Percentiles rank a stretch among this genome's conserved stretches.
phyloP scores from a whole-genome alignment of 179 eudicot genomes.

The Nepenthes alata region DNA sequence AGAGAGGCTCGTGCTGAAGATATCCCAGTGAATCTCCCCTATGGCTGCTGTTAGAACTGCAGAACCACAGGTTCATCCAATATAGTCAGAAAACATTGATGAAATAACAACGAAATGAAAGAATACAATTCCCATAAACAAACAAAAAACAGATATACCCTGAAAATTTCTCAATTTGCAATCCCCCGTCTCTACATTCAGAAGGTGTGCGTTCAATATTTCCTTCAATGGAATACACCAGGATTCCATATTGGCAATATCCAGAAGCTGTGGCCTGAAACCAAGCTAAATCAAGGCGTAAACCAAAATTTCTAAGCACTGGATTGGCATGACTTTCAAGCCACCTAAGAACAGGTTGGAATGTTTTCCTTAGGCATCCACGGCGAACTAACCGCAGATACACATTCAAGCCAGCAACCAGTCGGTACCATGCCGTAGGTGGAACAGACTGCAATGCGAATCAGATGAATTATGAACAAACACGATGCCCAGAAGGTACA shows the following conservation, averaged over 20 bases:
- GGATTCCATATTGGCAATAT: constrained; percentile 78
- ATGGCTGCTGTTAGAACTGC: constrained; percentile 16
- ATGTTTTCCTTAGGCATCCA: constrained; percentile 63
- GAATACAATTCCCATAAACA: constrained; percentile 1
- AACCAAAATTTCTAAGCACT: constrained; percentile 38
- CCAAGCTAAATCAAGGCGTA: constrained; percentile 58
- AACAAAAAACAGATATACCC: constrained; percentile 23
- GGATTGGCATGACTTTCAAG: constrained; percentile 90
- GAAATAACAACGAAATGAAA: neutral
- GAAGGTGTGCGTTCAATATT: constrained; percentile 23
- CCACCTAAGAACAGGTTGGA: constrained; percentile 63
- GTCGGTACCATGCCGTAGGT: constrained; percentile 92
- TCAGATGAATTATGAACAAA: constrained; percentile 1
- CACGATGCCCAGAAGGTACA: neutral
- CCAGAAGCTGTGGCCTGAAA: constrained; percentile 79
- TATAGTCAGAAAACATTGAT: neutral
- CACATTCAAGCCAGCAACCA: constrained; percentile 95
- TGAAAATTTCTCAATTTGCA: constrained; percentile 28
- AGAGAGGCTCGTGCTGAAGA: constrained; percentile 25
- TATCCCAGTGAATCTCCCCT: constrained; percentile 32
- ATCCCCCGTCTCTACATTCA: constrained; percentile 30
- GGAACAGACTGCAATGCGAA: constrained; percentile 60
- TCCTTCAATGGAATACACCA: constrained; percentile 47
- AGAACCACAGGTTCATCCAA: constrained; percentile 3
- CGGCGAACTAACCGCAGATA: constrained; percentile 78